phyloP scores from a whole-genome alignment of 148 eudicot genomes.

The Nepenthes mirabilis region DNA sequence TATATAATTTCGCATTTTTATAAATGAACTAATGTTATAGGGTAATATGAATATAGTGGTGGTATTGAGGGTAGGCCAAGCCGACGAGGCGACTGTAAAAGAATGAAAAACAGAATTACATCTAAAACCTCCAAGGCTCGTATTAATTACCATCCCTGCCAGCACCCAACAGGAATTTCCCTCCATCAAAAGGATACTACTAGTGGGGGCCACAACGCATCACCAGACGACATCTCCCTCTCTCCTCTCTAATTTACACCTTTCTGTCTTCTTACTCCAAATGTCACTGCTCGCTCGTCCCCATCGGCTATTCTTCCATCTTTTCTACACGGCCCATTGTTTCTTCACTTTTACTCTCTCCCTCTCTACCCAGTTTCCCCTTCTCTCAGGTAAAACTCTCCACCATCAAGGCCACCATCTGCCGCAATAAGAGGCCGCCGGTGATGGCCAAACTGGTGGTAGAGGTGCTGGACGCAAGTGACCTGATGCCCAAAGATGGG shows the following conservation, averaged over 20 bases:
- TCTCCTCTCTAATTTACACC: not conserved
- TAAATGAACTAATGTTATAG: too few relatives aligned
- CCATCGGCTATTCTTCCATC: slow-evolving; percentile 5
- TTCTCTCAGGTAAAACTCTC: not conserved
- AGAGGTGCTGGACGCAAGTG: slow-evolving; percentile 53
- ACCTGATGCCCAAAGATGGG: slow-evolving; percentile 96
- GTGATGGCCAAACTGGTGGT: slow-evolving; percentile 61
- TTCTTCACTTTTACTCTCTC: not conserved
- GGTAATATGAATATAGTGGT: too few relatives aligned
- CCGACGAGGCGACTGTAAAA: too few relatives aligned
- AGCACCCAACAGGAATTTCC: too few relatives aligned
- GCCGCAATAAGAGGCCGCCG: not conserved
- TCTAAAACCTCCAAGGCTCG: too few relatives aligned
- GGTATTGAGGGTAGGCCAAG: too few relatives aligned
- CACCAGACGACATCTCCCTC: slow-evolving; percentile 21
- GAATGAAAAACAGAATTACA: too few relatives aligned
- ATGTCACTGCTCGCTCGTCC: slow-evolving; percentile 1
- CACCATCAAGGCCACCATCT: not conserved
- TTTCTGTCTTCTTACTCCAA: slow-evolving; percentile 4
- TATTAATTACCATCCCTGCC: too few relatives aligned
- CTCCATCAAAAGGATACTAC: too few relatives aligned
- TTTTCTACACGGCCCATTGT: not conserved
- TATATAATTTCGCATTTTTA: too few relatives aligned
- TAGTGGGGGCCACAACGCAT: too few relatives aligned
- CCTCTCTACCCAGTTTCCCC: not conserved